Evolutionary conservation across 1,284 basidiomycete genomes (phyloP), one percentile per base, ranked within the genome.

Genomic region (Marasmius fiardii): DNA sequence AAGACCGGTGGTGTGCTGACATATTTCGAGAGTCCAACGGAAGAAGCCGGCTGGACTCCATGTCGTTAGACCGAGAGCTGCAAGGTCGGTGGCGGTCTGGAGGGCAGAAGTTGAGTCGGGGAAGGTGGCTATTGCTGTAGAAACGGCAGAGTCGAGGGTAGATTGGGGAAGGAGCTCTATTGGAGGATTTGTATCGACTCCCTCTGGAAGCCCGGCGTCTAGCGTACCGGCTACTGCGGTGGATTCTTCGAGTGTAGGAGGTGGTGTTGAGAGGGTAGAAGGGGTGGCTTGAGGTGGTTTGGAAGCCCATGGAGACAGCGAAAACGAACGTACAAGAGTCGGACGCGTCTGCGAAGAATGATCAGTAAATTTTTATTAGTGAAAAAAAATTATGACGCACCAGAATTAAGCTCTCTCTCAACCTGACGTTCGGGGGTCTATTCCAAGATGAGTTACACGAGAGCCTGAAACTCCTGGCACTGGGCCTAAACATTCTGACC

Each of bases 1-100:
- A 55, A 95, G 67, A 31, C 86, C 89, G 0, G 88, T 87, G 43
- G 79, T 72, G 54, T 90, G 85, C 61, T 94, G 86, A 49, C 94
- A 70, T 41, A 85, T 66, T 65, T 96, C 92, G 57, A 95, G 77
- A 8, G 76, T 82, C 81, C 83, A 91, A 64, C 75, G 73, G 26
- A 82, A 68, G 44, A 84, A 62, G 7, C 89, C 88, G 1, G 83
- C 77, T 5, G 86, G 81, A 56, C 76, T 76, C 70, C 79, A 85
- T 53, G 79, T 74, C 18, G 80, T 77, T 4, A 95, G 76, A 2
- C 92, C 94, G 41, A 94, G 76, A 11, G 86, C 80, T 20, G 86
- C 79, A 35, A 96, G 78, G 72, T 95, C 93, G 0, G 43, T 26
- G 10, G n/a, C 31, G 16, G 31, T 12, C 18, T 26, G 24, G 4